Evolutionary conservation across 768 basidiomycete species (phyloP).

Genomic region (Daedaleopsis sinensis): DNA sequence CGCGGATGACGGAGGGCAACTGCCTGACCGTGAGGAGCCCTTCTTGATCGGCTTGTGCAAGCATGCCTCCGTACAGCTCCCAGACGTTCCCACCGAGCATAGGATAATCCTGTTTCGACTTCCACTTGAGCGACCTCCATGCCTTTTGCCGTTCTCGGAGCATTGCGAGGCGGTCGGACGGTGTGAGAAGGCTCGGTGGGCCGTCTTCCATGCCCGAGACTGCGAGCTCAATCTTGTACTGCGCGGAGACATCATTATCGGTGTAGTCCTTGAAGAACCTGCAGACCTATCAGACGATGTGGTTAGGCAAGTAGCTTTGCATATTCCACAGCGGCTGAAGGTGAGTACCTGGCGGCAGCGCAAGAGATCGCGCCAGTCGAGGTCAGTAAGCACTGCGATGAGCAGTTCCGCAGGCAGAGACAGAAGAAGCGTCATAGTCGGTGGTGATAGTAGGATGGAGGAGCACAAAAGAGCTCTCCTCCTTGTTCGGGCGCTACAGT

Average conservation of each 20-base stretch:
- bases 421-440: neutral
- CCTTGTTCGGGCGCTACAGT: neutral
- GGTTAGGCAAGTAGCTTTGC: neutral
- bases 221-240: constrained; percentile 38
- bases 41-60: constrained; percentile 44
- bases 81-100: constrained; percentile 51
- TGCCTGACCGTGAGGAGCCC: constrained; percentile 45
- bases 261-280: constrained; percentile 16
- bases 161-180: constrained; percentile 39
- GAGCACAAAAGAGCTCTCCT: neutral
- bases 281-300: constrained; percentile 21
- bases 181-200: constrained; percentile 28
- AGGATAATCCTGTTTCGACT: constrained; percentile 27
- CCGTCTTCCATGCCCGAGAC: constrained; percentile 47
- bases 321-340: neutral
- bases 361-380: constrained; percentile 22
- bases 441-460: neutral
- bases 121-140: constrained; percentile 21
- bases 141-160: constrained; percentile 35
- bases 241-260: constrained; percentile 18
- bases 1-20: constrained; percentile 52
- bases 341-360: constrained; percentile 25
- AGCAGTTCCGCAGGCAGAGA: constrained; percentile 28
- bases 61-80: constrained; percentile 61
- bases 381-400: constrained; percentile 20